Conservation (phyloP, 1,284 basidiomycete genomes). For the Phellopilus nigrolimitatus region DNA sequence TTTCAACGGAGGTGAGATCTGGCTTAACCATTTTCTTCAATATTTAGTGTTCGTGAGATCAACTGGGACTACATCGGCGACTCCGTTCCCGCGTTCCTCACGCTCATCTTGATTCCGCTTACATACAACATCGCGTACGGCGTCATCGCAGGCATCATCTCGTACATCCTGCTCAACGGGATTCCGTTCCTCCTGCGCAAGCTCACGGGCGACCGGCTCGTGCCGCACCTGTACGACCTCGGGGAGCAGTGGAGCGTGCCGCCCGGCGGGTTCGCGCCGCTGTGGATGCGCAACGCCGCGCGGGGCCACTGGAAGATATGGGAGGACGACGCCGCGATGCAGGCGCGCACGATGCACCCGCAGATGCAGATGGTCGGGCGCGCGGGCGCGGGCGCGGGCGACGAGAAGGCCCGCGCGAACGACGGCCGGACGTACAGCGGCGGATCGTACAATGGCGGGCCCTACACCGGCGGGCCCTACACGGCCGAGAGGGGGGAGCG, state of each 20-base stretch:
- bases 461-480: not conserved
- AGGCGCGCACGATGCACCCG: not conserved
- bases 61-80: conserved; percentile 90
- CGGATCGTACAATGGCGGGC: not conserved
- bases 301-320: conserved; percentile 11
- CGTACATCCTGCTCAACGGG: conserved; percentile 73
- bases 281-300: conserved; percentile 49
- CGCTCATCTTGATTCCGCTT: conserved; percentile 71
- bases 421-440: not conserved
- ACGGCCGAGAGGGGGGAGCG: not conserved
- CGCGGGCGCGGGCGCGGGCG: not conserved
- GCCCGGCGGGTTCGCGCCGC: conserved; percentile 60
- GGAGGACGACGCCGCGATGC: conserved; percentile 8
- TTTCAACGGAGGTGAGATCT: no score
- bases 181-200: conserved; percentile 57
- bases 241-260: conserved; percentile 68
- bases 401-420: not conserved
- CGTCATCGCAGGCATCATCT: conserved; percentile 74
- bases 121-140: conserved; percentile 89
- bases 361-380: no score
- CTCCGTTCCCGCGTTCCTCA: conserved; percentile 79
- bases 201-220: conserved; percentile 52
- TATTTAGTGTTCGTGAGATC: conserved; percentile 64
- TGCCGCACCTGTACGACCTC: conserved; percentile 61
- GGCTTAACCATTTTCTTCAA: not conserved